Evolutionary conservation across 1,139 yeast species (phyloP).

Genomic region (Taiozyma sp.): DNA sequence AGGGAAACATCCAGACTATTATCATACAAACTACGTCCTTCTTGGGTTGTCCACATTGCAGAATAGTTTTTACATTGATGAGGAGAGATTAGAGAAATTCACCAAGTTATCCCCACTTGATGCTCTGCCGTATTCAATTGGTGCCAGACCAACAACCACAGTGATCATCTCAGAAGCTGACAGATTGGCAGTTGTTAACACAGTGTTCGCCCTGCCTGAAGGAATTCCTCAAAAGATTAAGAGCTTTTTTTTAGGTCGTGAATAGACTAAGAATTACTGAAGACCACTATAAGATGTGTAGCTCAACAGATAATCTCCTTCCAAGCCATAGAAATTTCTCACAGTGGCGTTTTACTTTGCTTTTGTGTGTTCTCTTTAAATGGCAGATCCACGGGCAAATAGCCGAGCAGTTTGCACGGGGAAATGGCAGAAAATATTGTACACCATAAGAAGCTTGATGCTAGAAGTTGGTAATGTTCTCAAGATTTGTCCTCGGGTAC

Average conservation of each 20-base stretch:
- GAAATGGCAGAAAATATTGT: neutral
- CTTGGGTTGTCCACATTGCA: constrained; percentile 74
- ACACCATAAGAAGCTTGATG: neutral
- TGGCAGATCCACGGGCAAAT: neutral
- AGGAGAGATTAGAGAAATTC: constrained; percentile 20
- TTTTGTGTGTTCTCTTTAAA: neutral
- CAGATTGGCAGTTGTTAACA: constrained; percentile 40
- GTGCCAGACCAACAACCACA: constrained; percentile 13
- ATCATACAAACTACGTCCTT: constrained; percentile 84
- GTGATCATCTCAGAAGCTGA: constrained; percentile 18
- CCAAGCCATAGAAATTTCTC: neutral
- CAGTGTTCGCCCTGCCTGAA: constrained; percentile 59
- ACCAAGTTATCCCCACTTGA: constrained; percentile 16
- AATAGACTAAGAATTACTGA: neutral
- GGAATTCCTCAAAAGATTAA: constrained; percentile 13
- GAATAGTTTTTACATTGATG: constrained; percentile 35
- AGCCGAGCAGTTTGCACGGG: neutral
- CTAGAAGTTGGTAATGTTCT: neutral
- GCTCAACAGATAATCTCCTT: neutral
- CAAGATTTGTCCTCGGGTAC: neutral
- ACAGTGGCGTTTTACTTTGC: neutral
- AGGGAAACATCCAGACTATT: constrained; percentile 71
- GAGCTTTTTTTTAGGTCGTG: constrained; percentile 1
- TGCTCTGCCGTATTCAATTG: constrained; percentile 26
- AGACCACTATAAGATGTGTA: neutral